A percentile compares a stretch with the other conserved stretches of the same genome.
Conservation (phyloP, 257 asterid species). For the Gentiana straminea region DNA sequence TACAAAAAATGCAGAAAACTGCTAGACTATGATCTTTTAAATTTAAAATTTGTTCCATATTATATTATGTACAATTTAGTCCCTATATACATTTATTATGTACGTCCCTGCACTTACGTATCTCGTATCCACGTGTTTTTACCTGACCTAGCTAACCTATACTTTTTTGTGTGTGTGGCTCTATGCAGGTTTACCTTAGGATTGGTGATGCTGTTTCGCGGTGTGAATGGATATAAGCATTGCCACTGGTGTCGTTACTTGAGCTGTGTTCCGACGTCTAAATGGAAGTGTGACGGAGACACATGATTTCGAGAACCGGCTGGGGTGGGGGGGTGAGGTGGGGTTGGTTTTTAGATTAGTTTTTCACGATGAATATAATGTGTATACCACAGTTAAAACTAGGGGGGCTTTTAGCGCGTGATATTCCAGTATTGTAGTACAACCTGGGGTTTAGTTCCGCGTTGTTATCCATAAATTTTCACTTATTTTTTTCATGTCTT, state of each 20-base stretch:
- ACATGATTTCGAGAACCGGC: neutral
- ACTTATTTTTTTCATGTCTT: neutral
- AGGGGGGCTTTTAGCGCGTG: neutral
- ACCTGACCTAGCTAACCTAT: neutral
- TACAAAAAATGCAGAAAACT: too few relatives aligned
- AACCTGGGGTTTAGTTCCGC: too few relatives aligned
- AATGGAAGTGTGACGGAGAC: slow-evolving; percentile 52
- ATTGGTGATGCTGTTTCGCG: slow-evolving; percentile 62
- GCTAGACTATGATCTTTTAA: too few relatives aligned
- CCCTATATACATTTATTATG: too few relatives aligned
- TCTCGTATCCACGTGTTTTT: too few relatives aligned
- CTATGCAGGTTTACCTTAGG: slow-evolving; percentile 55
- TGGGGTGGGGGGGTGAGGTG: too few relatives aligned
- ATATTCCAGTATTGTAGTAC: neutral
- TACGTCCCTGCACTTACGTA: too few relatives aligned
- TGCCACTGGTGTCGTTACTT: slow-evolving; percentile 83
- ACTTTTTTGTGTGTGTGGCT: neutral
- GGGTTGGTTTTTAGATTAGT: neutral
- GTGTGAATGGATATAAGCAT: slow-evolving; percentile 50
- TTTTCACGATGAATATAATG: neutral
- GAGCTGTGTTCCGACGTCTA: slow-evolving; percentile 69
- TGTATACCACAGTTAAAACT: slow-evolving; percentile 3
- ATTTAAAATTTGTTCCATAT: too few relatives aligned
- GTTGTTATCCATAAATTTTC: neutral
- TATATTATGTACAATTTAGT: too few relatives aligned